Conservation (phyloP, 2,329 filamentous ascomycete genomes). For the Venturia pyrina region DNA sequence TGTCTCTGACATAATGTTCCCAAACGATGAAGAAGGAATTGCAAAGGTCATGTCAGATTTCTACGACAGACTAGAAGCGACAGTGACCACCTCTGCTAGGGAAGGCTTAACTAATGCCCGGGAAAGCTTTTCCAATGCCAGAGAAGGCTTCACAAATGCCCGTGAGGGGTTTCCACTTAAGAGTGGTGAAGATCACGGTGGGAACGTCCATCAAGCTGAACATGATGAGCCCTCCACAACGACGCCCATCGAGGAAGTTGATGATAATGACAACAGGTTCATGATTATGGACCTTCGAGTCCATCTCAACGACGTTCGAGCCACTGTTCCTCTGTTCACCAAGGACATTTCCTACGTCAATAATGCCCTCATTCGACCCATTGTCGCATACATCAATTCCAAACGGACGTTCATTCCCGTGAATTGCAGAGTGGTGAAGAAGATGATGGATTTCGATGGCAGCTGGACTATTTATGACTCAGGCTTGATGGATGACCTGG, state of each 20-base stretch:
- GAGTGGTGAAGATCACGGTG: conserved; percentile 17
- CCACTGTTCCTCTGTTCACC: conserved; percentile 85
- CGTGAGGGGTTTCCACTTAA: background rate
- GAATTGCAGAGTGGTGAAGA: conserved; percentile 87
- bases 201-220: conserved; percentile 12
- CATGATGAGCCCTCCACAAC: background rate
- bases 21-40: conserved; percentile 80
- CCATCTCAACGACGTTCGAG: conserved; percentile 88
- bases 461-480: conserved; percentile 93
- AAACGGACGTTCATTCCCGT: conserved; percentile 93
- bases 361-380: conserved; percentile 86
- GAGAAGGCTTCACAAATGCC: background rate
- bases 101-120: conserved; percentile 14
- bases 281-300: conserved; percentile 92
- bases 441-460: conserved; percentile 79
- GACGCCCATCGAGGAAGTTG: conserved; percentile 3
- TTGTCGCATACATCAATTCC: conserved; percentile 96
- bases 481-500: conserved; percentile 86
- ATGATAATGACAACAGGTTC: conserved; percentile 55
- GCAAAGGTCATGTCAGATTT: conserved; percentile 95
- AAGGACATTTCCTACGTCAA: conserved; percentile 90
- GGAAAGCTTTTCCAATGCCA: conserved; percentile 14
- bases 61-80: conserved; percentile 90
- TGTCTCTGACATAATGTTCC: conserved; percentile 90
- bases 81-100: conserved; percentile 65